Base-by-base conservation (phyloP, 2,329 filamentous ascomycete genomes). In the Bipolaris victoriae region DNA sequence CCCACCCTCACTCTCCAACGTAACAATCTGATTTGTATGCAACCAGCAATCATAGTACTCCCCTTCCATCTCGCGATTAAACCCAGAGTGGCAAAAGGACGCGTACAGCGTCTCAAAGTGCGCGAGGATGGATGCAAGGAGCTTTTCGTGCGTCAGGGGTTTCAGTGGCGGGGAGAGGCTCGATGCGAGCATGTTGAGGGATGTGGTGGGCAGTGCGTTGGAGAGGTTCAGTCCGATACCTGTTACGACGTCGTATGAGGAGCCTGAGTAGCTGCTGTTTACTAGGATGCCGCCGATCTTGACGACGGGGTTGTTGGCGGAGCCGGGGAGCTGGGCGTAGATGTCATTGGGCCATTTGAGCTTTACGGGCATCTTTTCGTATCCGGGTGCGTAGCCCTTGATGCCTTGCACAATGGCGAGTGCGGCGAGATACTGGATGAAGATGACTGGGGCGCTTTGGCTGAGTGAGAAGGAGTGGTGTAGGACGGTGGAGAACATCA, bases 331-430 rank as follows among this genome's bases (percentile, higher is more conserved):
- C 16, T 68, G 69, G 0, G 76, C 77, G 67, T 81, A 80, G 52
- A 99, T 91, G 72, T 99, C 95, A 69, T 99, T 99, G 10, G 95
- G 95, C 95, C 95, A 99, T 76, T 99, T 99, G 31, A 99, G 79
- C 73, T 90, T 92, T 39, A 99, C 83, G 0, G 91, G 90, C 4
- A 98, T 76, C 0, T 86, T 81, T 5, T 86, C 82, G 75, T 96
- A 98, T 7, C 88, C 91, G 2, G 78, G 77, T 47, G 89, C 92
- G 71, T 98, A 98, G 24, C 82, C 84, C 62, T 90, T 88, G 61
- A 98, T 88, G 0, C 91, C 94, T 60, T 91, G 86, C 2, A 96
- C 89, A 40, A 94, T 90, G 39, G 95, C 93, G 44, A 99, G 86
- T 0, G 92, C 93, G 0, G 92, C 88, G 13, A 99, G 84, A 73